phyloP scores from a whole-genome alignment of 2,329 filamentous ascomycete species.

The Calonectria pteridis region DNA sequence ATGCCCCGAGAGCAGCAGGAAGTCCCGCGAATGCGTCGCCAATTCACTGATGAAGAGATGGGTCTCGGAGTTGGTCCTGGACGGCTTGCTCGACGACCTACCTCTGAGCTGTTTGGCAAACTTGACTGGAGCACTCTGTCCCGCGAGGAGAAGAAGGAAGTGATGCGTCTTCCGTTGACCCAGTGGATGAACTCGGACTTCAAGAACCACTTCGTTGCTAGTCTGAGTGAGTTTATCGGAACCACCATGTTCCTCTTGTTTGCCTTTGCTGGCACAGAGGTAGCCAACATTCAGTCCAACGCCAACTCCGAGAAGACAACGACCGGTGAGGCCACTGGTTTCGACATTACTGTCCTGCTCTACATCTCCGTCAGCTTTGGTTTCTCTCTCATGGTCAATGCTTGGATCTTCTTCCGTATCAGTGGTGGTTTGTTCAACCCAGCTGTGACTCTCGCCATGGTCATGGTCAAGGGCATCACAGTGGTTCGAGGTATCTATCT shows the following conservation, averaged over 20 bases:
- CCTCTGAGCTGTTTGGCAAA: conserved; percentile 33
- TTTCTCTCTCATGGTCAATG: conserved; percentile 60
- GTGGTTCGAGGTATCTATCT: conserved; percentile 59
- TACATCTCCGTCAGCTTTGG: conserved; percentile 58
- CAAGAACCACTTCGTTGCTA: conserved; percentile 58
- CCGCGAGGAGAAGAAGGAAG: conserved; percentile 55
- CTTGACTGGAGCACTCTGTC: conserved; percentile 56
- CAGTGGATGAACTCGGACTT: conserved; percentile 61
- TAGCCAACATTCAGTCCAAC: conserved; percentile 54
- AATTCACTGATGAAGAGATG: conserved; percentile 41
- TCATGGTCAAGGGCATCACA: conserved; percentile 62
- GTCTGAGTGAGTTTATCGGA: conserved; percentile 55
- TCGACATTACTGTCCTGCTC: conserved; percentile 56
- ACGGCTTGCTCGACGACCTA: conserved; percentile 22
- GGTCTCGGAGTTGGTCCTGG: neutral
- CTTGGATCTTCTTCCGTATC: conserved; percentile 62
- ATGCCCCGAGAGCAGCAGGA: conserved; percentile 31
- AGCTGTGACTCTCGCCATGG: conserved; percentile 63
- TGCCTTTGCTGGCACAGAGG: conserved; percentile 56
- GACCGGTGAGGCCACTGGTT: conserved; percentile 57
- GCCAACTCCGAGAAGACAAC: conserved; percentile 51
- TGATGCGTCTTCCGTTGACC: conserved; percentile 58
- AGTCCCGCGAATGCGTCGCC: conserved; percentile 26
- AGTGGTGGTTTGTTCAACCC: conserved; percentile 55
- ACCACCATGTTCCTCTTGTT: conserved; percentile 60